A percentile compares a stretch with the other conserved stretches of the same genome.
phyloP scores from a whole-genome alignment of 2,329 filamentous ascomycete genomes.

The Salinomyces thailandicus region DNA sequence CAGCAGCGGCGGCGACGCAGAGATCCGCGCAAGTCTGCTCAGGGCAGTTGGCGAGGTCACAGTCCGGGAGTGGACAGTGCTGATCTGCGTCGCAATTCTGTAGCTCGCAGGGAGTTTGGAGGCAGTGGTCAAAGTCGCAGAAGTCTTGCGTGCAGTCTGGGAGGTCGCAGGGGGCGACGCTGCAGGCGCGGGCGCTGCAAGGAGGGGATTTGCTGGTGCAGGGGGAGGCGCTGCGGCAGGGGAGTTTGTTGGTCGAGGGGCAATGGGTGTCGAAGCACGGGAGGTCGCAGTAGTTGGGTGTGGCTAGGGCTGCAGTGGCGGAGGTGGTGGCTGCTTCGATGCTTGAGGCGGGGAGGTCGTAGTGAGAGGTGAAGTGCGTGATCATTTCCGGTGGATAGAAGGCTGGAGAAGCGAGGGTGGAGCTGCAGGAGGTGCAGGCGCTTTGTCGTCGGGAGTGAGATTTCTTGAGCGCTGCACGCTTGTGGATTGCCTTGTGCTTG shows the following conservation, averaged over 20 bases:
- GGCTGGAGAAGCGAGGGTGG: neutral
- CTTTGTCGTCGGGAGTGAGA: conserved; percentile 1
- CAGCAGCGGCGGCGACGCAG: no score
- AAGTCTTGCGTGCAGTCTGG: conserved; percentile 3
- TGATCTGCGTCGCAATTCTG: conserved; percentile 1
- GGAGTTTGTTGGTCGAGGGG: conserved; percentile 2
- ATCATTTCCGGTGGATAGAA: neutral
- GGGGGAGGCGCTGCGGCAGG: conserved; percentile 11
- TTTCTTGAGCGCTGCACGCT: conserved; percentile 7
- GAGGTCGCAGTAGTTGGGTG: conserved; percentile 5
- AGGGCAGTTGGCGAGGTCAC: neutral
- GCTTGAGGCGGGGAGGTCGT: conserved; percentile 1
- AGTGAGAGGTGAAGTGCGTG: neutral
- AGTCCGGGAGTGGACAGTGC: neutral
- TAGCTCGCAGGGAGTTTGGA: conserved; percentile 1
- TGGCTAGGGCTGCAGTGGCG: neutral
- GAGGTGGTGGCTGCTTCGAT: conserved; percentile 3
- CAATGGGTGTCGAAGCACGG: conserved; percentile 12
- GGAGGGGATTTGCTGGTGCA: conserved; percentile 8
- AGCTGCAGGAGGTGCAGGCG: neutral
- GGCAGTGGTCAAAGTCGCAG: conserved; percentile 5
- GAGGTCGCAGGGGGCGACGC: conserved; percentile 4
- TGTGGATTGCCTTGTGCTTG: conserved; percentile 21
- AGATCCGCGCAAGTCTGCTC: neutral
- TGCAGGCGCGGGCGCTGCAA: conserved; percentile 7